Evolutionary conservation across 108 stramenopile genomes (phyloP), one percentile per base, ranked within the genome.

Genomic region (Cyclostephanos tholiformis): DNA sequence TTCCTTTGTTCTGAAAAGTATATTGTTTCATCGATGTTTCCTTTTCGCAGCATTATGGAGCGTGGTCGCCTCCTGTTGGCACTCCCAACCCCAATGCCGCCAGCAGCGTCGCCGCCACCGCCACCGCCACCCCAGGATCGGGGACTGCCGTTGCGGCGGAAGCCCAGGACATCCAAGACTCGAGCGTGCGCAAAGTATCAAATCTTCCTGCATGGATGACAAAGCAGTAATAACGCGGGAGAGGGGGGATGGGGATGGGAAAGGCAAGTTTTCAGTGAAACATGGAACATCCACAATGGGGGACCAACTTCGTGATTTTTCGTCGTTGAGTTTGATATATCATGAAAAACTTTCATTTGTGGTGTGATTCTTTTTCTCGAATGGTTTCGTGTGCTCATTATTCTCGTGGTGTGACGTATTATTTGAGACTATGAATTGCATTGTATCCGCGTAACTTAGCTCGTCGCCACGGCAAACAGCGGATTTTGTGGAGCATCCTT

Each of bases 161-260:
- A 48, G 13, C 61, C 56, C 27, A 51, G 14, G 76, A 68, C 38
- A 59, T 82, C 29, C 89, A 89, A 46, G 94, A 95, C 62, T 87
- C 94, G 20, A 87, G 94, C 60, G 82, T 83, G 25, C 79, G 95
- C 43, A 90, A 82, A 59, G 95, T 95, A 5, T 90, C 89, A 6
- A 95, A 95, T 77, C 74, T 95, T 20, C 95, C 95, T 27, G 95
- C 95, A 8, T 95, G 95, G 95, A 95, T 95, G 94, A 95, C 89
- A 23, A 80, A 87, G 72, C 39, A 72, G 25, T 32, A 51, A 58
- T 48, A 19, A 56, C 23, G 26, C 36, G 67, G 0, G 8, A 6
- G 19, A 26, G 57, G 4, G 16, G 30, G 29, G n/a, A 27, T 27
- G 57, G 17, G 29, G 56, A 30, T 27, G 30, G 57, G 57, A 14